Evolutionary conservation across 306 rosid species (phyloP).

Genomic region (Gynostemma pentaphyllum): DNA sequence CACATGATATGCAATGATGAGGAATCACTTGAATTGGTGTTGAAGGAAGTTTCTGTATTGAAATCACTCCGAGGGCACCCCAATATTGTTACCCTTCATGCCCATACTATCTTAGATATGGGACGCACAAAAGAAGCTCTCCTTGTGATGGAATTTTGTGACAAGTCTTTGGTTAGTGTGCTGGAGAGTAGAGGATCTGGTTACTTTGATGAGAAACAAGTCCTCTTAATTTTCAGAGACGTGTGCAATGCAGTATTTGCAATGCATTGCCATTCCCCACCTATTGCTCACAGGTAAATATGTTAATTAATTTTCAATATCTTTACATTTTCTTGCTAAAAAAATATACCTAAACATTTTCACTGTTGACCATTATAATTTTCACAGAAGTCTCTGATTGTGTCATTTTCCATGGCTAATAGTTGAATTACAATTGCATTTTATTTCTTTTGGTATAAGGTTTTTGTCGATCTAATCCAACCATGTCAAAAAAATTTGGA

Average conservation of each 20-base stretch:
- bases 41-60: constrained; percentile 76
- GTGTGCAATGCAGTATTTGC: constrained; percentile 85
- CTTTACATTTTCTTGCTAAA: background rate
- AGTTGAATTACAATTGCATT: background rate
- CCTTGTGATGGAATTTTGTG: constrained; percentile 92
- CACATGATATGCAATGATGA: constrained; percentile 88
- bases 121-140: constrained; percentile 90
- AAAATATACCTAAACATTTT: too few relatives aligned
- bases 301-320: background rate
- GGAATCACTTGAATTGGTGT: constrained; percentile 70
- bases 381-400: background rate
- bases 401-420: background rate
- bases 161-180: constrained; percentile 73
- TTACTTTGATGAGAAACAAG: constrained; percentile 79
- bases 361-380: background rate
- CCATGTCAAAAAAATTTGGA: background rate
- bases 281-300: constrained; percentile 86
- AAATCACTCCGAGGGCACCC: constrained; percentile 81
- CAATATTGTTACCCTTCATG: constrained; percentile 68
- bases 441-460: background rate
- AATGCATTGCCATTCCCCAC: constrained; percentile 87
- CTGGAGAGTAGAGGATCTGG: constrained; percentile 84
- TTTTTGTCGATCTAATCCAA: background rate
- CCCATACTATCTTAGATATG: constrained; percentile 74
- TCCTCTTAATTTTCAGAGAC: constrained; percentile 76